Percentiles rank a stretch among this genome's conserved stretches.
phyloP scores from a whole-genome alignment of 31 red algal species.

The Odonthalia washingtoniensis region DNA sequence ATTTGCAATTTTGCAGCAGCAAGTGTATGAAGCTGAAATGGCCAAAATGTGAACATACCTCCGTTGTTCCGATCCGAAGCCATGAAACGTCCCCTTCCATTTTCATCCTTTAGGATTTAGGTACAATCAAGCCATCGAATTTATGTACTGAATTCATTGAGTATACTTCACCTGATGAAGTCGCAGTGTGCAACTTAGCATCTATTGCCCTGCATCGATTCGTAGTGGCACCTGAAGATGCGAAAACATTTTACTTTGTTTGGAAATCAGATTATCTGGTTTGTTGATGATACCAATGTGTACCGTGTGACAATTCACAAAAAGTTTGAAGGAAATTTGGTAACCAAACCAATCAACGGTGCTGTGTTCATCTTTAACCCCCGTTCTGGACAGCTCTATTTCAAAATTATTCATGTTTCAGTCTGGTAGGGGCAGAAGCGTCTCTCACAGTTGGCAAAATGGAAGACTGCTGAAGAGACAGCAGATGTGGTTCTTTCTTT shows the following conservation, averaged over 20 bases:
- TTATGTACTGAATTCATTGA: too few relatives aligned
- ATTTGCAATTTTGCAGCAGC: too few relatives aligned
- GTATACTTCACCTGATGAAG: too few relatives aligned
- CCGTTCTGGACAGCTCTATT: slow-evolving; percentile 86
- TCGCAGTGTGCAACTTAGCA: too few relatives aligned
- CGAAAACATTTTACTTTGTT: slow-evolving; percentile 85
- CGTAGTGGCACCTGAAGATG: slow-evolving; percentile 79
- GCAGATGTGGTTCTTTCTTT: slow-evolving; percentile 81
- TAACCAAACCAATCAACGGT: slow-evolving; percentile 92
- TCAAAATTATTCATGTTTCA: slow-evolving; percentile 88
- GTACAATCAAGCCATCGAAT: too few relatives aligned
- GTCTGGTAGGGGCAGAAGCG: slow-evolving; percentile 93
- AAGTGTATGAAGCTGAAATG: too few relatives aligned
- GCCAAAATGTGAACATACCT: too few relatives aligned
- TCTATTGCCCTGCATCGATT: too few relatives aligned
- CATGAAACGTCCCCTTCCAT: too few relatives aligned
- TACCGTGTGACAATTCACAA: slow-evolving; percentile 77
- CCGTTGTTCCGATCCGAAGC: too few relatives aligned
- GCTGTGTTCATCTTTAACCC: slow-evolving; percentile 90
- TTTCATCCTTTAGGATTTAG: too few relatives aligned
- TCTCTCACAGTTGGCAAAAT: slow-evolving; percentile 88
- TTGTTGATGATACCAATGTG: too few relatives aligned
- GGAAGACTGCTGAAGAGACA: slow-evolving; percentile 91
- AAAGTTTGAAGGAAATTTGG: slow-evolving; percentile 86
- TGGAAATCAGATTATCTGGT: slow-evolving; percentile 78